Percentiles rank a stretch among this genome's conserved stretches.
Evolutionary conservation across 164 flowering plant genomes (phyloP).

Genomic region (Magnolia officinalis): DNA sequence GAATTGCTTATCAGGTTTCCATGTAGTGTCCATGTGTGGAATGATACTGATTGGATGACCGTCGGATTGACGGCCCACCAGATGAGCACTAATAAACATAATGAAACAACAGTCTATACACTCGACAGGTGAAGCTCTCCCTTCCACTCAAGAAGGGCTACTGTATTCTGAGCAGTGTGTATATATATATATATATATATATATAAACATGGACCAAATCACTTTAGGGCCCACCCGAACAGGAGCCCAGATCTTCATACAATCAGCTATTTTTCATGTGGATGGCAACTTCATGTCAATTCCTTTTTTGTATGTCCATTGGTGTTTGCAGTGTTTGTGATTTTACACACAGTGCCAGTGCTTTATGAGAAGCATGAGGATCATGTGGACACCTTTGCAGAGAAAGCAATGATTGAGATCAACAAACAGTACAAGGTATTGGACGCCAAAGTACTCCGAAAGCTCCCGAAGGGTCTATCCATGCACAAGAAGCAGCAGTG

Average conservation of each 20-base stretch:
- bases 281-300: not conserved
- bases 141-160: no score
- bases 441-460: slow-evolving; percentile 60
- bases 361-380: slow-evolving; percentile 82
- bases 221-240: not conserved
- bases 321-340: slow-evolving; percentile 46
- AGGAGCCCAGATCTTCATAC: not conserved
- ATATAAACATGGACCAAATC: no score
- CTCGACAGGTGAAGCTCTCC: no score
- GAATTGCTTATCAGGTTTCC: no score
- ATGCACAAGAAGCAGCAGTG: slow-evolving; percentile 18
- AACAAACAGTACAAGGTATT: slow-evolving; percentile 74
- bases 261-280: not conserved
- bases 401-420: slow-evolving; percentile 63
- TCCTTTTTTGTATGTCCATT: not conserved
- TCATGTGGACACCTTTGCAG: slow-evolving; percentile 58
- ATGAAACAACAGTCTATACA: no score
- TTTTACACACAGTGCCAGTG: slow-evolving; percentile 67
- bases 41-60: no score
- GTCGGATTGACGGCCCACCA: no score
- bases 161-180: no score
- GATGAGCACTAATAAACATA: no score
- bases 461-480: slow-evolving; percentile 48
- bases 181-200: no score
- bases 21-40: no score